Evolutionary conservation across 164 flowering plant species (phyloP).

Genomic region (Nymphaea colorata): DNA sequence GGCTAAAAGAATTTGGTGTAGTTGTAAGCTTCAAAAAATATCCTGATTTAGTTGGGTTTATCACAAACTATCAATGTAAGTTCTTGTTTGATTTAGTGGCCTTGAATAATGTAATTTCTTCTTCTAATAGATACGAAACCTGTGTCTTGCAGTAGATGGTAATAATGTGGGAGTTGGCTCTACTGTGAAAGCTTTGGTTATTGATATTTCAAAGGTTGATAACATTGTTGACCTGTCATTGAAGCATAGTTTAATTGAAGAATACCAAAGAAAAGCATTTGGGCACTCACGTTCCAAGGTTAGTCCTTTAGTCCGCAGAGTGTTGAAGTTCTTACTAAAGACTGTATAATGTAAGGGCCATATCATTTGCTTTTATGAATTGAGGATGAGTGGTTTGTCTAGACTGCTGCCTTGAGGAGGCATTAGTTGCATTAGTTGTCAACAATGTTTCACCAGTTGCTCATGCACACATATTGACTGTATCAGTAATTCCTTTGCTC

Average conservation of each 20-base stretch:
- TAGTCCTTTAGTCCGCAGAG: not conserved
- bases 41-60: slow-evolving; percentile 60
- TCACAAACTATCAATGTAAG: slow-evolving; percentile 70
- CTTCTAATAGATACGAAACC: not conserved
- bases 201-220: slow-evolving; percentile 67
- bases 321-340: too few species aligned
- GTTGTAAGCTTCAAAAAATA: slow-evolving; percentile 56
- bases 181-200: slow-evolving; percentile 54
- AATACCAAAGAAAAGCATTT: slow-evolving; percentile 13
- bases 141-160: slow-evolving; percentile 50
- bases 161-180: slow-evolving; percentile 34
- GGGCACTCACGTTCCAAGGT: not conserved
- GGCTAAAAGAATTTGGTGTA: slow-evolving; percentile 67
- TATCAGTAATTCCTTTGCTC: too few species aligned
- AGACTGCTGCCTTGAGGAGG: too few species aligned
- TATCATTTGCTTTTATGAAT: too few species aligned
- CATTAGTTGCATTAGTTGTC: too few species aligned
- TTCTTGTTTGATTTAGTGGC: slow-evolving; percentile 1
- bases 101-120: not conserved
- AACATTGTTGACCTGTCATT: slow-evolving; percentile 79
- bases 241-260: slow-evolving; percentile 43
- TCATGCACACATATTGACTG: too few species aligned
- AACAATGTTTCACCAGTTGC: too few species aligned
- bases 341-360: too few species aligned
- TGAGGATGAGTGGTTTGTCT: too few species aligned